Percentiles rank a stretch among this genome's conserved stretches.
phyloP scores from a whole-genome alignment of 73 alveolate species.

The Paramecium pentaurelia region DNA sequence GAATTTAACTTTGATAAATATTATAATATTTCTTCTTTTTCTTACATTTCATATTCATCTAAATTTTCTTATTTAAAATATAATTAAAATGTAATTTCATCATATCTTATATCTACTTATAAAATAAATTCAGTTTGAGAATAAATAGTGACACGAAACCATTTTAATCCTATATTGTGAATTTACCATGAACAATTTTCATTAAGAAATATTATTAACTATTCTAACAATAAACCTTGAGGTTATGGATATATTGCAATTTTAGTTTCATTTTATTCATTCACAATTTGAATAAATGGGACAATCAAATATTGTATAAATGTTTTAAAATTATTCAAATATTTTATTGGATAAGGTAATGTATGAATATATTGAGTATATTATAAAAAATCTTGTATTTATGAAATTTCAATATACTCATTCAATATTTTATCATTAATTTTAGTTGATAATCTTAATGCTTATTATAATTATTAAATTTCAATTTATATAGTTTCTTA shows the following conservation, averaged over 20 bases:
- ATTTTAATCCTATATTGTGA: not conserved
- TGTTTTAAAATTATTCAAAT: not conserved
- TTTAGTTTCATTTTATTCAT: not conserved
- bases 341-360: slow-evolving; percentile 19
- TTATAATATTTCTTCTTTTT: not conserved
- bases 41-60: not conserved
- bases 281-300: not conserved
- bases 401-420: not conserved
- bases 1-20: not conserved
- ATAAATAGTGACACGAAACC: not conserved
- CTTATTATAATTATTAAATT: not conserved
- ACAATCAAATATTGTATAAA: slow-evolving; percentile 29
- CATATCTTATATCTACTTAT: not conserved
- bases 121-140: not conserved
- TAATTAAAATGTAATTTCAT: not conserved
- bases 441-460: not conserved
- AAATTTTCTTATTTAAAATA: not conserved
- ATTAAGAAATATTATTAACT: not conserved
- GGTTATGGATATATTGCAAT: slow-evolving; percentile 24
- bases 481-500: not conserved
- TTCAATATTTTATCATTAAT: not conserved
- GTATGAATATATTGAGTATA: not conserved
- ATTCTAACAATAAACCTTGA: not conserved
- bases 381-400: not conserved
- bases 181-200: not conserved